These are phyloP conservation scores for Aspergillus sp. DNA, from an alignment of 2,329 filamentous ascomycete species.

Conservation along the genomic window DNA sequence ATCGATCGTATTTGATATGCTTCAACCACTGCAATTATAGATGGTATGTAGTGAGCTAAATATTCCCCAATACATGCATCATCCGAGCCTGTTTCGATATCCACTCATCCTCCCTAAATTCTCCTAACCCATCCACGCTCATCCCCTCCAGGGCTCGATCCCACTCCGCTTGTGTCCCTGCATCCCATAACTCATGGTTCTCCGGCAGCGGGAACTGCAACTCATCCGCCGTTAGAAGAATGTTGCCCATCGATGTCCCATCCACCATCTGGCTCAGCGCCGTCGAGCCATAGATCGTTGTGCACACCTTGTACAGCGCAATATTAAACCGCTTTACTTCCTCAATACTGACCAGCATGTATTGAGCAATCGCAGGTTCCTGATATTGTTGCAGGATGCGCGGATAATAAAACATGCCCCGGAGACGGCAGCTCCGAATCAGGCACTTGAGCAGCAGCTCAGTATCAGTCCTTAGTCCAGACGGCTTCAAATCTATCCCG, in stretches of 20 bases:
- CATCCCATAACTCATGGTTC: conserved; percentile 18
- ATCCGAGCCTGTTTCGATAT: neutral
- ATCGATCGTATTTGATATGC: neutral
- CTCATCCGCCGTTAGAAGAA: conserved; percentile 15
- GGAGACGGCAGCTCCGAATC: conserved; percentile 28
- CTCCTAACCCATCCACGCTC: neutral
- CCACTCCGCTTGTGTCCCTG: neutral
- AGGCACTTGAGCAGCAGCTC: conserved; percentile 24
- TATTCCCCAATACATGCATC: neutral
- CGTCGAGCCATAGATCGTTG: neutral
- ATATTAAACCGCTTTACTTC: conserved; percentile 34
- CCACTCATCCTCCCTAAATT: neutral
- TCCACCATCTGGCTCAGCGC: neutral
- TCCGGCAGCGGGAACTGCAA: conserved; percentile 24
- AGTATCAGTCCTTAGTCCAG: conserved; percentile 8
- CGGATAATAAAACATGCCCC: conserved; percentile 34
- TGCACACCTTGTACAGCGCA: conserved; percentile 30
- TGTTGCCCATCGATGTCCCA: neutral
- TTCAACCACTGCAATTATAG: neutral
- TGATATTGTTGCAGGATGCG: conserved; percentile 26
- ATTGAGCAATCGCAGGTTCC: conserved; percentile 15
- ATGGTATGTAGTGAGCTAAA: neutral
- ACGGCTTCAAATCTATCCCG: conserved; percentile 18
- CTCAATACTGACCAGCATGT: conserved; percentile 29
- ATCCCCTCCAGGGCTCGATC: neutral